Conservation (phyloP, 352 stramenopile genomes). For the Detonula confervacea region DNA sequence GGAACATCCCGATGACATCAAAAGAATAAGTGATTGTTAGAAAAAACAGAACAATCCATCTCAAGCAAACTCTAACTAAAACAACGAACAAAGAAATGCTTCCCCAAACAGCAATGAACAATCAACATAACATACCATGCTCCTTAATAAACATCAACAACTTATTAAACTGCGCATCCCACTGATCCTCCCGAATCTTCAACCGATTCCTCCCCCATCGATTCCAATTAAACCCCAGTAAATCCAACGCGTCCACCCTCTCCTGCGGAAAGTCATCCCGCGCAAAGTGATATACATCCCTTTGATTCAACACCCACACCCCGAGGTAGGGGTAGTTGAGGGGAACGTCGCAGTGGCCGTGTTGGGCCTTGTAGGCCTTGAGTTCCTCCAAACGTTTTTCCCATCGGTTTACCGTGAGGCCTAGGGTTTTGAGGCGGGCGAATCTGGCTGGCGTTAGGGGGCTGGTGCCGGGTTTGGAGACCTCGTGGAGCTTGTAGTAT, state of each 20-base stretch:
- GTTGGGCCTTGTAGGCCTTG: conserved; percentile 33
- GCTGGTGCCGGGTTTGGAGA: background rate
- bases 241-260: conserved; percentile 36
- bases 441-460: conserved; percentile 11
- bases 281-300: conserved; percentile 29
- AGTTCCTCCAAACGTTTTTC: conserved; percentile 52
- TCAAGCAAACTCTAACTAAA: too few species aligned
- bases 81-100: too few species aligned
- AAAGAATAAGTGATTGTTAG: too few species aligned
- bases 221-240: conserved; percentile 43
- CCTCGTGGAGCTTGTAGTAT: conserved; percentile 26
- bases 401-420: conserved; percentile 34
- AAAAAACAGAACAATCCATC: too few species aligned
- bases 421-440: conserved; percentile 27
- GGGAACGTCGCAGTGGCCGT: conserved; percentile 52
- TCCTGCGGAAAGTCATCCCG: conserved; percentile 21
- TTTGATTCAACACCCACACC: conserved; percentile 34
- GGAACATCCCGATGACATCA: too few species aligned
- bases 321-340: conserved; percentile 38
- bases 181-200: conserved; percentile 34
- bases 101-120: too few species aligned
- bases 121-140: conserved; percentile 11
- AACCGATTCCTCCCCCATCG: conserved; percentile 28
- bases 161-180: conserved; percentile 35
- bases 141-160: conserved; percentile 38